Percentiles rank a stretch among this genome's conserved stretches.
These are phyloP conservation scores for Malassezia slooffiae DNA, from an alignment of 1,284 basidiomycete species.

Conservation along the genomic window DNA sequence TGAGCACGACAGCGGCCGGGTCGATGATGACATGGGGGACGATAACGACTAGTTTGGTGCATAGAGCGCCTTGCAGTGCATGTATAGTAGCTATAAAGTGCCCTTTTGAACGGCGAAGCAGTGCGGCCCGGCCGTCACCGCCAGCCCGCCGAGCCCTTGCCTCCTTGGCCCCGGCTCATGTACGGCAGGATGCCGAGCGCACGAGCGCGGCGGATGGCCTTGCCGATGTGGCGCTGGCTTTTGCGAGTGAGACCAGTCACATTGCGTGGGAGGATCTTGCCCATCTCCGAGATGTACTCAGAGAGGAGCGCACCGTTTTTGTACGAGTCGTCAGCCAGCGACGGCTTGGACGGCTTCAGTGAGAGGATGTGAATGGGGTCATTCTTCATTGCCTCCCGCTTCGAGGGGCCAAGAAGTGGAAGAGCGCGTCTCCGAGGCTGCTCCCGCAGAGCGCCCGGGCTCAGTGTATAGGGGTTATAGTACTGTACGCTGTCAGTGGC, in stretches of 20 bases:
- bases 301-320: slow-evolving; percentile 61
- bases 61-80: neutral
- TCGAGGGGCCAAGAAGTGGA: slow-evolving; percentile 31
- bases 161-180: slow-evolving; percentile 24
- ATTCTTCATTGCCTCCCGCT: slow-evolving; percentile 19
- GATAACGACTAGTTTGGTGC: slow-evolving; percentile 4
- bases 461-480: slow-evolving; percentile 29
- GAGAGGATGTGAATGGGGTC: slow-evolving; percentile 53
- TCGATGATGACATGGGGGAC: slow-evolving; percentile 3
- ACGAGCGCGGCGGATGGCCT: slow-evolving; percentile 79
- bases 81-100: neutral
- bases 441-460: slow-evolving; percentile 16
- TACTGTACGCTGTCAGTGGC: slow-evolving; percentile 13
- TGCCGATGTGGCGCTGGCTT: slow-evolving; percentile 68
- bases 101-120: slow-evolving; percentile 2
- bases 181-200: slow-evolving; percentile 78
- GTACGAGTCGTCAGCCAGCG: slow-evolving; percentile 49
- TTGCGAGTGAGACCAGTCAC: slow-evolving; percentile 67
- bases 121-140: slow-evolving; percentile 24
- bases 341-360: slow-evolving; percentile 44
- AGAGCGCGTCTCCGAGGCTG: slow-evolving; percentile 11
- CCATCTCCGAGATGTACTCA: slow-evolving; percentile 68
- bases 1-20: slow-evolving; percentile 10
- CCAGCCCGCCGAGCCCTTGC: slow-evolving; percentile 10
- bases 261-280: slow-evolving; percentile 64